Conservation (phyloP, 148 eudicot genomes). For the Chenopodium quinoa region DNA sequence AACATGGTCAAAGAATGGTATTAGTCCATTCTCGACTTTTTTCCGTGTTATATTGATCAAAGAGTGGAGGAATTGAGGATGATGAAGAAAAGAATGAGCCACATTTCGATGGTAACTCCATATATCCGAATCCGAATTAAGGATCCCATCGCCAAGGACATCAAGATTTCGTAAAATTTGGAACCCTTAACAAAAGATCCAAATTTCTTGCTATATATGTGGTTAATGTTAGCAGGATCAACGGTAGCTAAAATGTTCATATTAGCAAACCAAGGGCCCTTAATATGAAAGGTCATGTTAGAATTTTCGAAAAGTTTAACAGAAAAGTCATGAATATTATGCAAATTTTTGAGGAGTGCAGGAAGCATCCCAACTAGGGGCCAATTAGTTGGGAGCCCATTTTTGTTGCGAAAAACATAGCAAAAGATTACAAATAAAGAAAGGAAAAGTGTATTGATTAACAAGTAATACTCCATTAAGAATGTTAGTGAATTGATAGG, state of each 20-base stretch:
- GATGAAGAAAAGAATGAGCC: conserved; percentile 24
- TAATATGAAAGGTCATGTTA: conserved; percentile 31
- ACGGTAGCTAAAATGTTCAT: conserved; percentile 42
- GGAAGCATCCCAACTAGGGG: conserved; percentile 54
- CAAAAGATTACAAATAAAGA: not conserved
- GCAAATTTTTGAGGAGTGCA: conserved; percentile 20
- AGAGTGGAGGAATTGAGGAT: conserved; percentile 30
- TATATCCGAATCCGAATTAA: conserved; percentile 35
- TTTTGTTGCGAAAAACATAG: conserved; percentile 7
- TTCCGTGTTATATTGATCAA: conserved; percentile 22
- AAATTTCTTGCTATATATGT: conserved; percentile 46
- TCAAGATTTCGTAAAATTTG: conserved; percentile 40
- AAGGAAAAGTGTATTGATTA: too few relatives aligned
- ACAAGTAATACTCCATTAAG: too few relatives aligned
- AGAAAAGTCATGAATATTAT: conserved; percentile 26
- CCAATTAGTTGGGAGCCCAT: conserved; percentile 26
- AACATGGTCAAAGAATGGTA: conserved; percentile 34
- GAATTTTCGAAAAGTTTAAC: not conserved
- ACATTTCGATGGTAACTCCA: conserved; percentile 38
- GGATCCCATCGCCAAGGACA: conserved; percentile 52
- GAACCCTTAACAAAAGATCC: conserved; percentile 47
- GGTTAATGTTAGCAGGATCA: conserved; percentile 43
- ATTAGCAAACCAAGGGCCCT: conserved; percentile 51
- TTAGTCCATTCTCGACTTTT: conserved; percentile 30
- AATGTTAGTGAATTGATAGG: too few relatives aligned